A percentile compares a stretch with the other conserved stretches of the same genome.
Evolutionary conservation across 2,329 filamentous ascomycete species (phyloP).

Genomic region (Septoria linicola): DNA sequence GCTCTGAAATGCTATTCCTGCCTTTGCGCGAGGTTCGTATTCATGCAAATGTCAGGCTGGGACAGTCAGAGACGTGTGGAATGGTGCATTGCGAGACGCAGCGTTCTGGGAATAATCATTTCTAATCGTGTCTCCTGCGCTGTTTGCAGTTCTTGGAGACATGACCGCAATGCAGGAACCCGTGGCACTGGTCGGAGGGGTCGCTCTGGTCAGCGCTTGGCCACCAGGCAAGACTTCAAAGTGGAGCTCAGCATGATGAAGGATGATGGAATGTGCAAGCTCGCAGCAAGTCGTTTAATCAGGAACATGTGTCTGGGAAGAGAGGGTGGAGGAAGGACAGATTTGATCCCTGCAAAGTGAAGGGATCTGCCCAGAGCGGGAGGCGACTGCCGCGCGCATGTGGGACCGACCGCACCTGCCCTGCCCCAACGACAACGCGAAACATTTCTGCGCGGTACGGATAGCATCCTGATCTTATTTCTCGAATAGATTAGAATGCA

Average conservation of each 20-base stretch:
- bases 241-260: constrained; percentile 1
- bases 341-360: background rate
- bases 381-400: constrained; percentile 10
- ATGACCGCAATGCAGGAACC: background rate
- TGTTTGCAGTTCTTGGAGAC: background rate
- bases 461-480: constrained; percentile 15
- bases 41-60: too few species aligned
- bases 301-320: background rate
- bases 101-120: too few species aligned
- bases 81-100: too few species aligned
- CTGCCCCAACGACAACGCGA: constrained; percentile 13
- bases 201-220: background rate
- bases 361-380: constrained; percentile 1
- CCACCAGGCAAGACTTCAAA: background rate
- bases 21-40: too few species aligned
- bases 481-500: constrained; percentile 20
- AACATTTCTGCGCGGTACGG: constrained; percentile 10
- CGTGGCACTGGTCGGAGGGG: background rate
- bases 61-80: too few species aligned
- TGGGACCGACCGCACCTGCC: constrained; percentile 24
- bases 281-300: background rate
- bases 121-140: background rate
- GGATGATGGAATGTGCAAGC: constrained; percentile 13
- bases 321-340: too few species aligned
- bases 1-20: too few species aligned